Evolutionary conservation across 1,139 yeast genomes (phyloP).

Genomic region (Taphrina betulina): DNA sequence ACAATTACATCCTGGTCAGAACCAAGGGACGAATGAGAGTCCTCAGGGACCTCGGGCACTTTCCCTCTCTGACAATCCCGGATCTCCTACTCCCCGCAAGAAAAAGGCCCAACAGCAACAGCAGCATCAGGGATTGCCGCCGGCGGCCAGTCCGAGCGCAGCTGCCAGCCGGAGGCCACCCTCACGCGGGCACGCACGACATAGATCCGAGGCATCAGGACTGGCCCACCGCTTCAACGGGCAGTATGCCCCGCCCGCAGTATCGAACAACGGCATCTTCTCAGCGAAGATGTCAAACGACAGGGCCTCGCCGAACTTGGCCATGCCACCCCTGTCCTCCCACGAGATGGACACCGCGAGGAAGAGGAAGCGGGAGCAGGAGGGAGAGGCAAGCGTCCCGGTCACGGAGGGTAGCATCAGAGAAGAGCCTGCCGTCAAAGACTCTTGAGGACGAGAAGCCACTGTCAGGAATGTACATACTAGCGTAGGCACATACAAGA

Average conservation of each 20-base stretch:
- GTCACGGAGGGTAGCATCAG: slow-evolving; percentile 3
- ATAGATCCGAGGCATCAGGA: slow-evolving; percentile 28
- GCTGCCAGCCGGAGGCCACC: slow-evolving; percentile 10
- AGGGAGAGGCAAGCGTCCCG: slow-evolving; percentile 1
- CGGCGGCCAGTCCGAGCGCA: slow-evolving; percentile 2
- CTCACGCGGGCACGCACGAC: slow-evolving; percentile 26
- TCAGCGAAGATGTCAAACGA: slow-evolving; percentile 33
- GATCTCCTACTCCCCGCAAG: slow-evolving; percentile 28
- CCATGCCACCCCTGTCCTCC: not conserved
- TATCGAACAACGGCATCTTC: slow-evolving; percentile 1
- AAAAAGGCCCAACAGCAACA: not conserved
- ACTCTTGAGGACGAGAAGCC: too few relatives aligned
- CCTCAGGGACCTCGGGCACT: not conserved
- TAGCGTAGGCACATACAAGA: too few relatives aligned
- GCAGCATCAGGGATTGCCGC: slow-evolving; percentile 10
- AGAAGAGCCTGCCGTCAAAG: not conserved
- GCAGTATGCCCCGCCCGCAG: slow-evolving; percentile 1
- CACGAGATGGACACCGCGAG: slow-evolving; percentile 23
- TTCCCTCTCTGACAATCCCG: slow-evolving; percentile 5
- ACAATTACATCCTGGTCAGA: too few relatives aligned
- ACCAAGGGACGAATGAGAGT: not conserved
- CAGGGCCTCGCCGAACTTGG: slow-evolving; percentile 1
- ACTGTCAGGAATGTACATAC: too few relatives aligned
- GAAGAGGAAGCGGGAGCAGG: slow-evolving; percentile 22
- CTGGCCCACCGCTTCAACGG: slow-evolving; percentile 19